These are phyloP conservation scores for Trichoderma parareesei DNA, from an alignment of 495 filamentous ascomycete species.

Conservation along the genomic window DNA sequence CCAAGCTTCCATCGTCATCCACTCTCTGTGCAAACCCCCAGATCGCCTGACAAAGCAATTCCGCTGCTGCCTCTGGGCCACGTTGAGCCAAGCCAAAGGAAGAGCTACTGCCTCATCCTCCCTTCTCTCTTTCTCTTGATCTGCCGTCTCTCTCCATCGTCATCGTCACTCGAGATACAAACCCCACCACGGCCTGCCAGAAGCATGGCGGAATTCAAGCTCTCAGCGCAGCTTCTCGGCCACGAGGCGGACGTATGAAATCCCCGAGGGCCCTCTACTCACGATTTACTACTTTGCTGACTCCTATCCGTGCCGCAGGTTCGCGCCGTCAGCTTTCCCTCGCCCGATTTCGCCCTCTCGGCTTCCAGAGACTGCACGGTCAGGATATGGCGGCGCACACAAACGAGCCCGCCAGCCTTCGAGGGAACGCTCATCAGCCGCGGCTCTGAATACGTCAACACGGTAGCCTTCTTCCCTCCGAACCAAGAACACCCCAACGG, in stretches of 20 bases:
- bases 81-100: neutral
- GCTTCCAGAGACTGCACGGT: constrained; percentile 89
- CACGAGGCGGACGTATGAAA: constrained; percentile 75
- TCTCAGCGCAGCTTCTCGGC: constrained; percentile 70
- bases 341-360: constrained; percentile 63
- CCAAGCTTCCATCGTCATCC: constrained; percentile 6
- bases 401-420: constrained; percentile 53
- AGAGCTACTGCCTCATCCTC: neutral
- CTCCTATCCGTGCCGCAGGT: constrained; percentile 50
- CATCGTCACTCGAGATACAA: neutral
- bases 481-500: constrained; percentile 66
- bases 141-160: neutral
- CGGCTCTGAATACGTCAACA: constrained; percentile 76
- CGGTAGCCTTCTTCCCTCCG: constrained; percentile 67
- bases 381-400: constrained; percentile 67
- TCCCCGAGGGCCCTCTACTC: constrained; percentile 10
- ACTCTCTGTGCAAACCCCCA: neutral
- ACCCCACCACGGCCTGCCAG: neutral
- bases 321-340: constrained; percentile 75
- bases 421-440: constrained; percentile 69
- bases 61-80: no score
- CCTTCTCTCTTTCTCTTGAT: neutral
- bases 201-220: constrained; percentile 57
- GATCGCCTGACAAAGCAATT: constrained; percentile 8
- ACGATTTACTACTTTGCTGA: constrained; percentile 6